Evolutionary conservation across 805 yeast genomes (phyloP), one percentile per base, ranked within the genome.

Genomic region (Scheffersomyces spartinae): DNA sequence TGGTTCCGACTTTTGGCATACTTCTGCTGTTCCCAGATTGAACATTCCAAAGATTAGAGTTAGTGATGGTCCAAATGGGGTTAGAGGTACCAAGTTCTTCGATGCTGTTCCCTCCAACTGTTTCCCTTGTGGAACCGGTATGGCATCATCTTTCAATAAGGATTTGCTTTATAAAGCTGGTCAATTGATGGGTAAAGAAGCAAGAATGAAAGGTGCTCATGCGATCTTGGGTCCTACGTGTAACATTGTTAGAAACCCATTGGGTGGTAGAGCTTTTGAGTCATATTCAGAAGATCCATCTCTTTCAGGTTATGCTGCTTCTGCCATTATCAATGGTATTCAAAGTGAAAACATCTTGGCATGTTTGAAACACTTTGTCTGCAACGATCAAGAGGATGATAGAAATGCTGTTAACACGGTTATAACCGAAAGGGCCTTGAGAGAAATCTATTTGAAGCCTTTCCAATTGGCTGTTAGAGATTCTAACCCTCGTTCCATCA

Each of bases 1-100:
- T 10, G 68, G 72, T 17, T 40, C 43, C 21, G 73, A 68, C 38
- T 53, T 55, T 42, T 68, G 74, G 73, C 72, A 66, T 45, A 68
- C 74, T 3, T 37, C 29, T 26, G 39, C 58, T 1, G 49, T 68
- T 13, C 43, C 39, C 14, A 31, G 64, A 20, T 40, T 64, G 16
- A 55, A 52, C 12, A 40, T 71, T 20, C 74, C 73, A 3, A 45
- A 63, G 0, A 32, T 71, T 5, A 53, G 76, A 39, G 39, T 64
- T 17, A 38, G 47, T 17, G 62, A 55, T 31, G 62, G 62, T 6
- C 62, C 62, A 17, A 55, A 55, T 34, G 62, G 62, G 18, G 40
- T 55, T 23, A 40, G 62, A 26, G 61, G 61, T 2, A 49, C 55
- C 21, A 45, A 38, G 9, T 55, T 55, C 28, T 45, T 52, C 28